Conservation (phyloP, 1,139 yeast genomes). For the Pneumocystis canis region DNA sequence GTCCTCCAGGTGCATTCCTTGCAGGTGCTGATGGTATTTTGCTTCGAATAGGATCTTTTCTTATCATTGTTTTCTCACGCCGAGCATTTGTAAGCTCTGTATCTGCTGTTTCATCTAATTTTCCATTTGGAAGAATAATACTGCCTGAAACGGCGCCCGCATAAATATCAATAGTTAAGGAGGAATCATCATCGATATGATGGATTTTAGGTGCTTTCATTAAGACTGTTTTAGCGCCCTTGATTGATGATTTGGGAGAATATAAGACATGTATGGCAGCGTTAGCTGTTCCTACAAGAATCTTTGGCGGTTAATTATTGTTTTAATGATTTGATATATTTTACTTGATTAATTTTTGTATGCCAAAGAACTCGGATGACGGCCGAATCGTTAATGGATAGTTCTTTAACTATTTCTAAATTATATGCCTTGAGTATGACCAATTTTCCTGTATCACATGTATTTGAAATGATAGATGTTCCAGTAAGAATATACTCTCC, state of each 20-base stretch:
- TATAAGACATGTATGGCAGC: constrained; percentile 26
- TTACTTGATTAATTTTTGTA: constrained; percentile 14
- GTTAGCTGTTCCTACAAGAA: constrained; percentile 24
- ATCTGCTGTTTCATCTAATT: constrained; percentile 2
- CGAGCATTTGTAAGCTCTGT: constrained; percentile 4
- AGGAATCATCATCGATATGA: constrained; percentile 26
- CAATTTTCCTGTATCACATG: constrained; percentile 15
- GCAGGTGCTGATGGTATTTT: constrained; percentile 8
- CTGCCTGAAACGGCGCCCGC: constrained; percentile 15
- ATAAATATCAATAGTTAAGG: constrained; percentile 22
- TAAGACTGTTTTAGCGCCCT: constrained; percentile 27
- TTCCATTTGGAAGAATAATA: constrained; percentile 8
- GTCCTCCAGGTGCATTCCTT: background rate
- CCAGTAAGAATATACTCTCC: constrained; percentile 21
- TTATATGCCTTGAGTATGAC: constrained; percentile 28
- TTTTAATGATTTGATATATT: constrained; percentile 16
- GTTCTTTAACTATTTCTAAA: constrained; percentile 21
- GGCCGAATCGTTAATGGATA: constrained; percentile 15
- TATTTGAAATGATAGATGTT: constrained; percentile 12
- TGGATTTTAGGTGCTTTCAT: constrained; percentile 25
- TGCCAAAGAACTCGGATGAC: constrained; percentile 15
- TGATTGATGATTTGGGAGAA: constrained; percentile 23
- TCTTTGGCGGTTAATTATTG: constrained; percentile 17
- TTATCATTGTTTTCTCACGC: constrained; percentile 7
- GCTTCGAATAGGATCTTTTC: constrained; percentile 12